These are phyloP conservation scores for Halophytophthora batemanensis DNA, from an alignment of 352 stramenopile genomes.

Conservation along the genomic window DNA sequence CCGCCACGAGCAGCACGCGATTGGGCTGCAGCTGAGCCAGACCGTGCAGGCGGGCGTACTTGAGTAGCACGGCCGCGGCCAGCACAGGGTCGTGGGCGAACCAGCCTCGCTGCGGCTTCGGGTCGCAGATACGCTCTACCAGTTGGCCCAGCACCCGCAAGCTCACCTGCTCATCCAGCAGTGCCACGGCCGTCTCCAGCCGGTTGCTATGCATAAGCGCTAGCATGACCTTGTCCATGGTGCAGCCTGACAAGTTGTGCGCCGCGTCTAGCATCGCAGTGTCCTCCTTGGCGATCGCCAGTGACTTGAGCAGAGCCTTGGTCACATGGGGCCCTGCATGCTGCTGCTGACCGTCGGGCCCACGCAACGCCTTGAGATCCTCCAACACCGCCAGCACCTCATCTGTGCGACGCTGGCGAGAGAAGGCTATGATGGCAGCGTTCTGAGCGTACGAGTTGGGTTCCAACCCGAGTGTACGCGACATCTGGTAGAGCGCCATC, in stretches of 20 bases:
- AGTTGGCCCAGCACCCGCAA: slow-evolving; percentile 29
- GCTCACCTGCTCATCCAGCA: slow-evolving; percentile 39
- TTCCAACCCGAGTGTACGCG: slow-evolving; percentile 49
- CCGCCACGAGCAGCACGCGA: slow-evolving; percentile 44
- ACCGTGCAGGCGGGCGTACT: slow-evolving; percentile 51
- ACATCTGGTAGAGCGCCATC: slow-evolving; percentile 69
- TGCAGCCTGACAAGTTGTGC: slow-evolving; percentile 38
- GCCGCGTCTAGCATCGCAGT: slow-evolving; percentile 37
- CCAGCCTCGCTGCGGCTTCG: slow-evolving; percentile 6
- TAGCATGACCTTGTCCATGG: slow-evolving; percentile 34
- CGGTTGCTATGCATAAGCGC: slow-evolving; percentile 38
- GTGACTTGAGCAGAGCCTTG: slow-evolving; percentile 60
- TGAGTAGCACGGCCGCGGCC: slow-evolving; percentile 49
- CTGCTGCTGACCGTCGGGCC: slow-evolving; percentile 13
- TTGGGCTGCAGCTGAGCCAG: slow-evolving; percentile 25
- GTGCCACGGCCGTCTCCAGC: slow-evolving; percentile 39
- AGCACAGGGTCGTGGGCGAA: slow-evolving; percentile 30
- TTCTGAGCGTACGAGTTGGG: slow-evolving; percentile 81
- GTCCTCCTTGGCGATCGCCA: slow-evolving; percentile 56
- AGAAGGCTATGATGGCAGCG: slow-evolving; percentile 70
- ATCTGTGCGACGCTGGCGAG: slow-evolving; percentile 44
- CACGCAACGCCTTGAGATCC: slow-evolving; percentile 23
- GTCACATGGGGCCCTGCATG: slow-evolving; percentile 43
- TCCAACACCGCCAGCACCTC: slow-evolving; percentile 59
- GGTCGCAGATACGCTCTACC: slow-evolving; percentile 37